Conservation (phyloP, 1,284 basidiomycete species). For the Ceratobasidium sp. region DNA sequence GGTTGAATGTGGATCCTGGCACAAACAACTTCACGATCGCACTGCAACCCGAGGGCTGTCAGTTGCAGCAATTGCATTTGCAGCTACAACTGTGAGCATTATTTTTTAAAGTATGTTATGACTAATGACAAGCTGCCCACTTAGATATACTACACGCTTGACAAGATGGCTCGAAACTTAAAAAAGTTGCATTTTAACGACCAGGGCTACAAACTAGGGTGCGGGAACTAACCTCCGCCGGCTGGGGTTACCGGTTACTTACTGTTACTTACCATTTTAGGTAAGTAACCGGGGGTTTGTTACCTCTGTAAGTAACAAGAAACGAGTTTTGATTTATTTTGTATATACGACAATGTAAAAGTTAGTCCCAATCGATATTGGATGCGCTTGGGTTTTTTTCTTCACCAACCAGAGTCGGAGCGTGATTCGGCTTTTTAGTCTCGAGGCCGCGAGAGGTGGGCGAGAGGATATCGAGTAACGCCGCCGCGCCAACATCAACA, state of each 20-base stretch:
- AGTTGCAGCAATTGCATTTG: no score
- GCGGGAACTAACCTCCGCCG: not conserved
- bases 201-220: no score
- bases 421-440: not conserved
- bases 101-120: no score
- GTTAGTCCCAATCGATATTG: not conserved
- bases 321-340: not conserved
- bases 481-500: not conserved
- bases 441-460: not conserved
- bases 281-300: constrained; percentile 14
- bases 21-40: no score
- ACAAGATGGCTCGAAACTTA: no score
- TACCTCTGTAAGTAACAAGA: constrained; percentile 1
- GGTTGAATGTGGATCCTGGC: no score
- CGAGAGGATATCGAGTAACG: not conserved
- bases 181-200: no score
- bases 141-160: no score
- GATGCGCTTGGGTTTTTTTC: not conserved
- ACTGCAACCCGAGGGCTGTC: no score
- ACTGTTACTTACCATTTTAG: not conserved
- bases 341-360: no score
- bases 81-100: no score
- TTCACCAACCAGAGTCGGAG: not conserved
- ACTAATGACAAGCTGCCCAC: no score
- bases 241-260: not conserved